Evolutionary conservation across 805 yeast species (phyloP).

Genomic region (Candida endomychidarum): DNA sequence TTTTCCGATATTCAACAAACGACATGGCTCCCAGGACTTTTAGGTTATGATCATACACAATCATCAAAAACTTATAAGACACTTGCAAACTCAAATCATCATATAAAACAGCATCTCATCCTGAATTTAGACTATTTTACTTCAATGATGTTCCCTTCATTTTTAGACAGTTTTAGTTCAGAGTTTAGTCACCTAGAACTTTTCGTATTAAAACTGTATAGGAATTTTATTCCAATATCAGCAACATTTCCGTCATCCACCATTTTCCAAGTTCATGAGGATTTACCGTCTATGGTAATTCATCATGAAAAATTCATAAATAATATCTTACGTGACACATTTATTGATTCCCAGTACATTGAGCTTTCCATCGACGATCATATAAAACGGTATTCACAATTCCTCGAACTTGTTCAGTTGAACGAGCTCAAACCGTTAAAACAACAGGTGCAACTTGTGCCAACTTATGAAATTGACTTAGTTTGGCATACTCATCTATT

Average conservation of each 20-base stretch:
- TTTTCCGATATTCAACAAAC: not conserved
- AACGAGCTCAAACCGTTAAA: not conserved
- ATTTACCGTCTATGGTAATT: not conserved
- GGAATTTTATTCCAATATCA: not conserved
- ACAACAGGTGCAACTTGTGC: not conserved
- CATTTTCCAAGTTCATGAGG: conserved; percentile 29
- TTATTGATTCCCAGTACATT: not conserved
- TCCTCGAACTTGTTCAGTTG: not conserved
- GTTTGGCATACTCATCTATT: not conserved
- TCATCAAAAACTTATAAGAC: too few relatives aligned
- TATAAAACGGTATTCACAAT: not conserved
- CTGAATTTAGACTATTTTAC: not conserved
- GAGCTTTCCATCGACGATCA: not conserved
- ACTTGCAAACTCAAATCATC: too few relatives aligned
- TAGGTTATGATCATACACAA: too few relatives aligned
- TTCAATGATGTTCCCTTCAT: not conserved
- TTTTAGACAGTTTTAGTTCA: conserved; percentile 12
- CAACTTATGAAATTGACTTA: not conserved
- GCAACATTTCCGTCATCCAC: not conserved
- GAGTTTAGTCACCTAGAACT: not conserved
- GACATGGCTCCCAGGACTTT: not conserved
- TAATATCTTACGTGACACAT: not conserved
- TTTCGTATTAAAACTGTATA: not conserved
- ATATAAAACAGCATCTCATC: not conserved
- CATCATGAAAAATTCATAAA: not conserved